Conservation (phyloP, 257 asterid species). For the Solanum paucissectum region DNA sequence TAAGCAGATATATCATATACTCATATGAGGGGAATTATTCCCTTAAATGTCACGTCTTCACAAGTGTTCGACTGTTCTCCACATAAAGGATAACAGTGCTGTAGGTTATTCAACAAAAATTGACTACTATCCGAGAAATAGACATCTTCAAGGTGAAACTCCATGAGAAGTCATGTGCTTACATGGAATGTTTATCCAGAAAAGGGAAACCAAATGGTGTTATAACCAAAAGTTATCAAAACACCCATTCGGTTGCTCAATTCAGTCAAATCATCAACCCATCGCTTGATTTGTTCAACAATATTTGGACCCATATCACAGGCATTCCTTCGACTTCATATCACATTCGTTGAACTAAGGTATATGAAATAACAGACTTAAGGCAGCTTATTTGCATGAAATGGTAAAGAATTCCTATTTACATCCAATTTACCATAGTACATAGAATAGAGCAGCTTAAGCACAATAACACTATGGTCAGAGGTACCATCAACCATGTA, state of each 20-base stretch:
- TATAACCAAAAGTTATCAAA: neutral
- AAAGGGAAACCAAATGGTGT: neutral
- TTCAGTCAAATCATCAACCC: neutral
- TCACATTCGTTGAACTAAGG: neutral
- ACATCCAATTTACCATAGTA: conserved; percentile 21
- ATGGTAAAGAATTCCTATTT: conserved; percentile 28
- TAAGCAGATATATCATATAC: neutral
- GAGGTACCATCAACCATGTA: neutral
- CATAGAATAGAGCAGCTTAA: neutral
- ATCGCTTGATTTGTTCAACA: neutral
- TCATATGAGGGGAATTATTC: neutral
- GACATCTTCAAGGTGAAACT: neutral
- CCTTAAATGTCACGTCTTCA: neutral
- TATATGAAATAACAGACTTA: neutral
- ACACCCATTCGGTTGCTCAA: neutral
- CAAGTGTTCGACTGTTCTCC: neutral
- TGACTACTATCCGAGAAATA: neutral
- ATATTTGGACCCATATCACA: neutral
- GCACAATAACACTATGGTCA: neutral
- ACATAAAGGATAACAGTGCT: neutral
- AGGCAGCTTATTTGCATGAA: neutral
- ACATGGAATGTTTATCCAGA: neutral
- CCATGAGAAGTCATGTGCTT: neutral
- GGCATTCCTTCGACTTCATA: neutral
- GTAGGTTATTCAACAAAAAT: neutral